Evolutionary conservation across 2,329 filamentous ascomycete genomes (phyloP).

Genomic region (Canariomyces notabilis): DNA sequence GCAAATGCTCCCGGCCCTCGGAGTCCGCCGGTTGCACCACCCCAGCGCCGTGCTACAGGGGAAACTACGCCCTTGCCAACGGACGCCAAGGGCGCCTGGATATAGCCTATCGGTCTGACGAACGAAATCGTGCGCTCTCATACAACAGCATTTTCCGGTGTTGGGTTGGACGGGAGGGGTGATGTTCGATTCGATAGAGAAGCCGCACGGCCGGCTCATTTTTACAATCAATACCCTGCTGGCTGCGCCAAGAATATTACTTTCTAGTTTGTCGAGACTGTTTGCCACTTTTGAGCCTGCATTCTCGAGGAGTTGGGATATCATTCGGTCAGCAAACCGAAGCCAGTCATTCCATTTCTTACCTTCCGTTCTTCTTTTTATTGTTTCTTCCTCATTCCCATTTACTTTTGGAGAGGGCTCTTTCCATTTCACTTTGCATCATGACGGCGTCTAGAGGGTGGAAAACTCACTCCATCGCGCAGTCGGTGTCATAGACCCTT

Average conservation of each 20-base stretch:
- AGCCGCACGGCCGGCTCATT: not conserved
- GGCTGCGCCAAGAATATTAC: not conserved
- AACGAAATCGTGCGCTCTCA: conserved; percentile 8
- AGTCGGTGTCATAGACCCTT: not conserved
- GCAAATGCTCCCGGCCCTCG: conserved; percentile 10
- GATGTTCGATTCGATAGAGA: conserved; percentile 6
- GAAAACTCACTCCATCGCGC: not conserved
- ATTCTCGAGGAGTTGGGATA: no score
- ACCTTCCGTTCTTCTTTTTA: not conserved
- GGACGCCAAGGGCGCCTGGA: conserved; percentile 29
- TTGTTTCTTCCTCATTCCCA: not conserved
- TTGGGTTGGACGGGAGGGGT: conserved; percentile 7
- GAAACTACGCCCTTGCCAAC: conserved; percentile 15
- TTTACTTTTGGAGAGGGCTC: not conserved
- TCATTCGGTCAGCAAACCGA: no score
- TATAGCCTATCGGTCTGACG: conserved; percentile 19
- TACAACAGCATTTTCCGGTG: conserved; percentile 21
- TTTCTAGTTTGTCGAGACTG: not conserved
- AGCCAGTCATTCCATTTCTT: conserved; percentile 1
- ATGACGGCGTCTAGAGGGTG: not conserved
- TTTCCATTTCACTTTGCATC: conserved; percentile 4
- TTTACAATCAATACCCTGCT: not conserved
- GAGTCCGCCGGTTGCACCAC: conserved; percentile 15
- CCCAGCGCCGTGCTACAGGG: conserved; percentile 13
- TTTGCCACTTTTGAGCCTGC: no score